phyloP scores from a whole-genome alignment of 257 asterid genomes.

The Salvia hispanica region DNA sequence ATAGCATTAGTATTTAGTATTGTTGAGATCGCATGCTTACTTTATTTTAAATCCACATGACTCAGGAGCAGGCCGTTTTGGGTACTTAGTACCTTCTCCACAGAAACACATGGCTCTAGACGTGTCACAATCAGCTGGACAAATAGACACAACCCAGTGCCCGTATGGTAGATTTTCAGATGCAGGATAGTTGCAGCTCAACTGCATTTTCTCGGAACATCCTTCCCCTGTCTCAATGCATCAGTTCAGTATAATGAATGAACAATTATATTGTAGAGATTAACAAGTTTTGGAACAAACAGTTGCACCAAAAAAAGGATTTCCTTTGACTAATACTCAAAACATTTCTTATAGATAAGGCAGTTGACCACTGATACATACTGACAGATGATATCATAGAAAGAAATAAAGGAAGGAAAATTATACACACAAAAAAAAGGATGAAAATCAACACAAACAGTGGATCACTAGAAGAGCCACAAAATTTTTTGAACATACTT shows the following conservation, averaged over 20 bases:
- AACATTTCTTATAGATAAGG: not conserved
- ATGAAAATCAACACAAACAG: not conserved
- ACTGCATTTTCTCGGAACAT: constrained; percentile 68
- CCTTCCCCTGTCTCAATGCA: constrained; percentile 72
- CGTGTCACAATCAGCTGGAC: constrained; percentile 84
- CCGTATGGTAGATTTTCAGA: constrained; percentile 68
- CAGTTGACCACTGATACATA: constrained; percentile 1
- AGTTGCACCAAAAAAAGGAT: not conserved
- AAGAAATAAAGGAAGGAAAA: not conserved
- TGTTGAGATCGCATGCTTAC: constrained; percentile 49
- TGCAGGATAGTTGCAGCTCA: constrained; percentile 73
- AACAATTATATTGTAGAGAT: not conserved
- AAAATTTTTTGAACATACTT: not conserved
- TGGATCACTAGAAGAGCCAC: not conserved
- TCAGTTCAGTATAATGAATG: constrained; percentile 17
- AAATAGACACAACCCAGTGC: constrained; percentile 88
- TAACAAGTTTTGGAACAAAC: too few species aligned
- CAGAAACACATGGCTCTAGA: constrained; percentile 96
- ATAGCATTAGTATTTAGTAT: not conserved
- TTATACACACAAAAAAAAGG: not conserved
- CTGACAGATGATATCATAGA: not conserved
- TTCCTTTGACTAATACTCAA: not conserved
- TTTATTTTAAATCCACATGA: constrained; percentile 77
- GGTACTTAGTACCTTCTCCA: constrained; percentile 94
- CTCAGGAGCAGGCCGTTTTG: constrained; percentile 88